Evolutionary conservation across 192 early-diverging fungal species (phyloP).

Genomic region (Powellomyces hirtus): DNA sequence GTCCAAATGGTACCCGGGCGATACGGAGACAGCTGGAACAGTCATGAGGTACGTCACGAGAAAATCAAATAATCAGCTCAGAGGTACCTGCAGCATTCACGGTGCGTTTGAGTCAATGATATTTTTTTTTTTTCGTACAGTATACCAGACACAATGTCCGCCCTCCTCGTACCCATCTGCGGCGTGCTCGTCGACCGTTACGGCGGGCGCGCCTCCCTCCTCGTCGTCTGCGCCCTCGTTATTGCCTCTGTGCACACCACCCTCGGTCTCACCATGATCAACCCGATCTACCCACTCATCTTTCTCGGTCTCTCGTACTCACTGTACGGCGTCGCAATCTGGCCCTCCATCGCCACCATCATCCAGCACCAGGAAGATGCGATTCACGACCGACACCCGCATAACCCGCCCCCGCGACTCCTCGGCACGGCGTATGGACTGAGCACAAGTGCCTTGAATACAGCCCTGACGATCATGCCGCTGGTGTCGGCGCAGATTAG

Average conservation of each 20-base stretch:
- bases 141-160: conserved; percentile 63
- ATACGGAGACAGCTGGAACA: conserved; percentile 48
- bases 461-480: conserved; percentile 49
- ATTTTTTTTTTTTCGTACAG: conserved; percentile 20
- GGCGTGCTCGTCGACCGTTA: conserved; percentile 59
- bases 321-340: conserved; percentile 63
- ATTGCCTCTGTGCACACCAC: conserved; percentile 53
- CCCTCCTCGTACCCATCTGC: conserved; percentile 56
- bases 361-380: conserved; percentile 48
- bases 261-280: conserved; percentile 49
- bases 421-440: conserved; percentile 53
- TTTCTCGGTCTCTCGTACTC: conserved; percentile 58
- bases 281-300: conserved; percentile 53
- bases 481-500: conserved; percentile 45
- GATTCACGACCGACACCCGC: conserved; percentile 19
- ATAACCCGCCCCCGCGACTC: conserved; percentile 26
- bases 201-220: conserved; percentile 49
- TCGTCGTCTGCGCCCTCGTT: conserved; percentile 53
- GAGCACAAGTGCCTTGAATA: conserved; percentile 46
- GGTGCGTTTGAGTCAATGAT: background rate
- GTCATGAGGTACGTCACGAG: conserved; percentile 44
- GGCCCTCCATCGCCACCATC: conserved; percentile 60
- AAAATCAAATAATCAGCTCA: background rate
- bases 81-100: background rate
- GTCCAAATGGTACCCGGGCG: conserved; percentile 55